These are phyloP conservation scores for Rhodotorula toruloides DNA, from an alignment of 768 basidiomycete species.

Conservation along the genomic window DNA sequence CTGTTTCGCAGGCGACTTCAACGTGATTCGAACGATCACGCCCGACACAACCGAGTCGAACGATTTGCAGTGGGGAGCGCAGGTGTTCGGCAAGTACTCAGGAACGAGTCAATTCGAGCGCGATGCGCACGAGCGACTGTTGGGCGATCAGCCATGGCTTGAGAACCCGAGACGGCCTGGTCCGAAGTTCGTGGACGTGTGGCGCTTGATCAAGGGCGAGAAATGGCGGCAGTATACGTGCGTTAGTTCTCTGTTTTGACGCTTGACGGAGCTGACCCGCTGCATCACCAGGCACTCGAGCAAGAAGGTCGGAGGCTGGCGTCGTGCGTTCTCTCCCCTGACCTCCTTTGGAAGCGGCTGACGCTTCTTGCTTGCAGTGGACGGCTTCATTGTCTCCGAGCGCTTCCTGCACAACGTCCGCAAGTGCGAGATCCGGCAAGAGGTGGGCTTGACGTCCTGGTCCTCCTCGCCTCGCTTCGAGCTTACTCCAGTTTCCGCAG, in stretches of 20 bases:
- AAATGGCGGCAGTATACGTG: slow-evolving; percentile 67
- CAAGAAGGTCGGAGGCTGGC: slow-evolving; percentile 30
- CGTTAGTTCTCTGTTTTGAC: slow-evolving; percentile 48
- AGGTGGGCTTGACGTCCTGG: slow-evolving; percentile 50
- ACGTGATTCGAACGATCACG: slow-evolving; percentile 74
- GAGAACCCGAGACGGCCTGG: slow-evolving; percentile 15
- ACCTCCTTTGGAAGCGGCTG: too few species aligned
- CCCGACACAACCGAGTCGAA: slow-evolving; percentile 74
- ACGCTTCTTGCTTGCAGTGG: slow-evolving; percentile 59
- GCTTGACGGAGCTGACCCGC: too few species aligned
- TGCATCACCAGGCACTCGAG: neutral
- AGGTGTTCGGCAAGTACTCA: neutral
- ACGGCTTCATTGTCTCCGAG: slow-evolving; percentile 62
- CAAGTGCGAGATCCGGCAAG: slow-evolving; percentile 76
- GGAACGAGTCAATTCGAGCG: slow-evolving; percentile 47
- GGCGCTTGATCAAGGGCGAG: slow-evolving; percentile 61
- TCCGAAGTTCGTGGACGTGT: slow-evolving; percentile 64
- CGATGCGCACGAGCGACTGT: slow-evolving; percentile 44
- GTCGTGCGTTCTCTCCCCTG: slow-evolving; percentile 55
- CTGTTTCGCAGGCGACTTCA: slow-evolving; percentile 62
- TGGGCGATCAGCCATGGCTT: slow-evolving; percentile 12
- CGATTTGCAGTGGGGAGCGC: slow-evolving; percentile 45
- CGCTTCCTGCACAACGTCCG: slow-evolving; percentile 61
- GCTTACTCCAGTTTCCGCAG: neutral
- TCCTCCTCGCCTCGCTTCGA: neutral